Conservation (phyloP, 2,329 filamentous ascomycete genomes). For the Colletotrichum horii region DNA sequence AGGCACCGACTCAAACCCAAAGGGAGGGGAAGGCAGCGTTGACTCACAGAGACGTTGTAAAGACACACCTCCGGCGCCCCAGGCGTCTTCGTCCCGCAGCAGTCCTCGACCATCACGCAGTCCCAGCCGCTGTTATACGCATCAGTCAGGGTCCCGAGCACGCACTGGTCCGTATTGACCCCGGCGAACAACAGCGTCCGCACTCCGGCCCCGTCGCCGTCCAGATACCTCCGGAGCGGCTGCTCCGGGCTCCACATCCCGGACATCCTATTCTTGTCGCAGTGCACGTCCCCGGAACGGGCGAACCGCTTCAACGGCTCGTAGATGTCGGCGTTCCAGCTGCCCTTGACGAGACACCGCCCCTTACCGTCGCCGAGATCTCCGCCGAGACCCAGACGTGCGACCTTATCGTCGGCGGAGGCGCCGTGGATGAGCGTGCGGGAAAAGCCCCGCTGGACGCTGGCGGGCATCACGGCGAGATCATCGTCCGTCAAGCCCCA, state of each 20-base stretch:
- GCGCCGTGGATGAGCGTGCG: conserved; percentile 33
- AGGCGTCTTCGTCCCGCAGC: conserved; percentile 11
- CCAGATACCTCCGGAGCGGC: conserved; percentile 45
- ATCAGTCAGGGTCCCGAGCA: conserved; percentile 60
- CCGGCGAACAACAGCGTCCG: conserved; percentile 61
- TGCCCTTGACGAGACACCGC: conserved; percentile 53
- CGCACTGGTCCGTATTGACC: conserved; percentile 68
- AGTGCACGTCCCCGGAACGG: conserved; percentile 46
- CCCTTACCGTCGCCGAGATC: conserved; percentile 51
- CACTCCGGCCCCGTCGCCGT: conserved; percentile 29
- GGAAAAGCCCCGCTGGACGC: conserved; percentile 53
- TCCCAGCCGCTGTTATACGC: conserved; percentile 53
- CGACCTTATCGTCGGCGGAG: conserved; percentile 10
- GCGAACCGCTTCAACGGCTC: conserved; percentile 42
- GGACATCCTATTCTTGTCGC: conserved; percentile 63
- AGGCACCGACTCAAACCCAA: neutral
- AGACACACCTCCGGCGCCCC: conserved; percentile 14
- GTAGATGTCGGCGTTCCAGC: conserved; percentile 62
- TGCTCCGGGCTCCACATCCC: conserved; percentile 56
- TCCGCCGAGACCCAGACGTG: conserved; percentile 44
- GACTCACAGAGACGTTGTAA: conserved; percentile 16
- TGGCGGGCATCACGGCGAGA: conserved; percentile 53
- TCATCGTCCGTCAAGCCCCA: conserved; percentile 63
- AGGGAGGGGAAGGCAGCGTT: neutral
- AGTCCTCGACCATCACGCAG: conserved; percentile 17